Percentiles rank a stretch among this genome's conserved stretches.
phyloP scores from a whole-genome alignment of 257 asterid genomes.

The Forsythia suspensa region DNA sequence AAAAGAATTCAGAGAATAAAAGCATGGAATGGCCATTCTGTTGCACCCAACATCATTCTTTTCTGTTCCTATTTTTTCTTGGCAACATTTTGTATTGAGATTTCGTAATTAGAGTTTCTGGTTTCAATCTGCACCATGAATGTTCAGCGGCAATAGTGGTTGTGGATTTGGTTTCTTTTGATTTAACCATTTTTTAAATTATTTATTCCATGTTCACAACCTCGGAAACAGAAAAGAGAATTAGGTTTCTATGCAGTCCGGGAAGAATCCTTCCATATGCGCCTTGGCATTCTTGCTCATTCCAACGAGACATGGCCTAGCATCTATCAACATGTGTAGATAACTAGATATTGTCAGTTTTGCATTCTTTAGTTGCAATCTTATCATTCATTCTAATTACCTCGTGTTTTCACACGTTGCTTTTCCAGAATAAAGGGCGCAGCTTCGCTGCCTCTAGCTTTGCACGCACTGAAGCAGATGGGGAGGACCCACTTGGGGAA shows the following conservation, averaged over 20 bases:
- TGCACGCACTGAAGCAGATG: slow-evolving; percentile 53
- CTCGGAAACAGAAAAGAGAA: not conserved
- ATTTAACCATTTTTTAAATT: not conserved
- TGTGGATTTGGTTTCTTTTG: not conserved
- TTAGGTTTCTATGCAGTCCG: not conserved
- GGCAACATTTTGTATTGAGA: not conserved
- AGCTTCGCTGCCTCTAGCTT: slow-evolving; percentile 52
- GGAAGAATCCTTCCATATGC: not conserved
- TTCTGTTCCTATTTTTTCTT: not conserved
- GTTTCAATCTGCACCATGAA: not conserved
- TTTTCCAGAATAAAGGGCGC: slow-evolving; percentile 59
- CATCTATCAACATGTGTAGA: not conserved
- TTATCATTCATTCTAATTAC: slow-evolving; percentile 20
- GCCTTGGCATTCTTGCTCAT: not conserved
- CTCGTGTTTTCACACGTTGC: slow-evolving; percentile 18
- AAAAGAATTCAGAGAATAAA: not conserved
- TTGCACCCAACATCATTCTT: not conserved
- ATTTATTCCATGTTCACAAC: not conserved
- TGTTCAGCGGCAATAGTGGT: not conserved
- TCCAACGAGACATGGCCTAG: not conserved
- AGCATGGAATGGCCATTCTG: not conserved
- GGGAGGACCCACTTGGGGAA: slow-evolving; percentile 57
- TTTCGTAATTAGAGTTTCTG: not conserved
- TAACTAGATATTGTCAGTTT: not conserved
- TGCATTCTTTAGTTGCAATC: not conserved